A percentile compares a stretch with the other conserved stretches of the same genome.
Evolutionary conservation across 1,284 basidiomycete genomes (phyloP).

Genomic region (Anthracocystis panici-leucophaei): DNA sequence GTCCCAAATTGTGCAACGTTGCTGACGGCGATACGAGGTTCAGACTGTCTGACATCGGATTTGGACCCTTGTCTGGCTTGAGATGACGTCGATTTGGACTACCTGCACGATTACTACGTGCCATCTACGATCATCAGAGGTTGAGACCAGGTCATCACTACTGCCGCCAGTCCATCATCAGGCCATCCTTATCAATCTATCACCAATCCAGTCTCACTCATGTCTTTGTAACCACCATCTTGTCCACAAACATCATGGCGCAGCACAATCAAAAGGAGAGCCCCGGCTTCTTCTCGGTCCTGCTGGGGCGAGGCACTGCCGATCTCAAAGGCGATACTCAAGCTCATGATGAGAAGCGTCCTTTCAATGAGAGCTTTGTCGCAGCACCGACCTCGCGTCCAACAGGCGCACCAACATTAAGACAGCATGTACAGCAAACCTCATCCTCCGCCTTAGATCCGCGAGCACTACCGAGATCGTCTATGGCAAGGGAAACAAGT

Average conservation of each 20-base stretch:
- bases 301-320: slow-evolving; percentile 29
- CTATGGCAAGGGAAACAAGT: slow-evolving; percentile 7
- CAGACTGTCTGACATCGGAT: background rate
- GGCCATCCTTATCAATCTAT: background rate
- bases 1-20: background rate
- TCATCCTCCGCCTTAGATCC: background rate
- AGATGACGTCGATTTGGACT: background rate
- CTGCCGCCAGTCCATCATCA: background rate
- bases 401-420: background rate
- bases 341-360: slow-evolving; percentile 9
- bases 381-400: background rate
- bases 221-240: slow-evolving; percentile 8
- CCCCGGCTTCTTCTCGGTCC: slow-evolving; percentile 40
- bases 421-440: background rate
- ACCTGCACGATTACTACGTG: background rate
- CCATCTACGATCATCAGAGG: background rate
- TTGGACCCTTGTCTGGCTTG: background rate
- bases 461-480: slow-evolving; percentile 8
- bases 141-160: background rate
- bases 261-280: slow-evolving; percentile 16
- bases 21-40: background rate
- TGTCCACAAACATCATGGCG: slow-evolving; percentile 14
- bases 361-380: background rate
- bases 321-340: slow-evolving; percentile 4
- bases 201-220: background rate